These are phyloP conservation scores for Epichloe brachyelytri DNA, from an alignment of 2,329 filamentous ascomycete genomes.

Conservation along the genomic window DNA sequence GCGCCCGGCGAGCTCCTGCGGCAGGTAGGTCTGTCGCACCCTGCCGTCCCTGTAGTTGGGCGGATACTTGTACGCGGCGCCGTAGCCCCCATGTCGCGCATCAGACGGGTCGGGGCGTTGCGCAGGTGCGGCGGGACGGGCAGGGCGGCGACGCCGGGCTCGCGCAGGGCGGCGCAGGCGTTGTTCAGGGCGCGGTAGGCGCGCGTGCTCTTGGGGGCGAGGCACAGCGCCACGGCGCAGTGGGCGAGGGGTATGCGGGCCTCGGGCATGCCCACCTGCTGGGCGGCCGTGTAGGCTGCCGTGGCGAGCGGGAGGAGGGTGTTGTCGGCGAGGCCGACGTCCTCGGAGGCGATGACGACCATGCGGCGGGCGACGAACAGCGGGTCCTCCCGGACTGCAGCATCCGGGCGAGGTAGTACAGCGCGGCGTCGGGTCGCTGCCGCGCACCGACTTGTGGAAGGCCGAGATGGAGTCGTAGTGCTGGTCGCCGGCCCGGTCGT, in stretches of 20 bases:
- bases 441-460: slow-evolving; percentile 90
- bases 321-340: slow-evolving; percentile 83
- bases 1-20: slow-evolving; percentile 56
- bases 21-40: slow-evolving; percentile 84
- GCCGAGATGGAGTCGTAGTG: slow-evolving; percentile 97
- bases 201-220: slow-evolving; percentile 76
- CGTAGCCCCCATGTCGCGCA: slow-evolving; percentile 88
- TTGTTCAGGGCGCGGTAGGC: slow-evolving; percentile 74
- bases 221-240: slow-evolving; percentile 64
- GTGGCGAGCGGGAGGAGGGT: slow-evolving; percentile 73
- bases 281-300: slow-evolving; percentile 71
- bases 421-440: slow-evolving; percentile 70
- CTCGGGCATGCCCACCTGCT: slow-evolving; percentile 93
- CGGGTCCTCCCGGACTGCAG: slow-evolving; percentile 89
- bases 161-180: slow-evolving; percentile 63
- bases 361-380: slow-evolving; percentile 85
- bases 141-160: slow-evolving; percentile 70
- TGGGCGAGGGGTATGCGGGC: slow-evolving; percentile 87
- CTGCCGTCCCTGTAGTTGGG: slow-evolving; percentile 74
- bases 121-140: slow-evolving; percentile 79
- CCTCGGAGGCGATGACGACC: slow-evolving; percentile 89
- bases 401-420: slow-evolving; percentile 96
- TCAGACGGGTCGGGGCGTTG: slow-evolving; percentile 82
- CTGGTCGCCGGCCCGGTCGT: slow-evolving; percentile 88
- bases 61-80: slow-evolving; percentile 91